Percentiles rank a stretch among this genome's conserved stretches.
These are phyloP conservation scores for Lentithecium fluviatile DNA, from an alignment of 495 filamentous ascomycete species.

Conservation along the genomic window DNA sequence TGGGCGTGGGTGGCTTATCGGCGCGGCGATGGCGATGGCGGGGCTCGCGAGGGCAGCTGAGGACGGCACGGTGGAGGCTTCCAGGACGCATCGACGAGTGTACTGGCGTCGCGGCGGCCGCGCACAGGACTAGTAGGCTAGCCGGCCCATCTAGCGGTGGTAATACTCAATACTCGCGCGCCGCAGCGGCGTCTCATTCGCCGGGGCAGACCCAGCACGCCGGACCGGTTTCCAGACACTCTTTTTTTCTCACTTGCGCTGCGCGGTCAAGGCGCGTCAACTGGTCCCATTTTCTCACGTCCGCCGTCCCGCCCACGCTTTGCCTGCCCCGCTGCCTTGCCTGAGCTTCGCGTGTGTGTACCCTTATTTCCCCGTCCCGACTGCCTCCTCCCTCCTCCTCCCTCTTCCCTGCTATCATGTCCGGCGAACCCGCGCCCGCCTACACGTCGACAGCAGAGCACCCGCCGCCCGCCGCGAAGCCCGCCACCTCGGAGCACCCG, in stretches of 20 bases:
- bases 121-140: too few species aligned
- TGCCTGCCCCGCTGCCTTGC: too few species aligned
- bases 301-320: too few species aligned
- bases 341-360: not conserved
- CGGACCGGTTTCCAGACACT: constrained; percentile 6
- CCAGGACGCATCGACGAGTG: too few species aligned
- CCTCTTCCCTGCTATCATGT: constrained; percentile 34
- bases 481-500: constrained; percentile 38
- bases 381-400: constrained; percentile 4
- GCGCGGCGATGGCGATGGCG: too few species aligned
- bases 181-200: not conserved
- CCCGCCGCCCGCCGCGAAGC: constrained; percentile 24
- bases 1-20: too few species aligned
- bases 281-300: not conserved
- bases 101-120: too few species aligned
- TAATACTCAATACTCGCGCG: not conserved
- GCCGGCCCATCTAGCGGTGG: too few species aligned
- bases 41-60: too few species aligned
- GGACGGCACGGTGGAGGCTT: too few species aligned
- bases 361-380: not conserved
- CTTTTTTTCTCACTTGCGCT: constrained; percentile 2
- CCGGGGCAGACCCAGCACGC: not conserved
- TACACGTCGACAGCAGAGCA: constrained; percentile 17
- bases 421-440: constrained; percentile 18
- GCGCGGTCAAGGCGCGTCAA: constrained; percentile 23